Percentiles rank a stretch among this genome's conserved stretches.
Evolutionary conservation across 768 basidiomycete species (phyloP).

Genomic region (Macrolepiota dolichaula): DNA sequence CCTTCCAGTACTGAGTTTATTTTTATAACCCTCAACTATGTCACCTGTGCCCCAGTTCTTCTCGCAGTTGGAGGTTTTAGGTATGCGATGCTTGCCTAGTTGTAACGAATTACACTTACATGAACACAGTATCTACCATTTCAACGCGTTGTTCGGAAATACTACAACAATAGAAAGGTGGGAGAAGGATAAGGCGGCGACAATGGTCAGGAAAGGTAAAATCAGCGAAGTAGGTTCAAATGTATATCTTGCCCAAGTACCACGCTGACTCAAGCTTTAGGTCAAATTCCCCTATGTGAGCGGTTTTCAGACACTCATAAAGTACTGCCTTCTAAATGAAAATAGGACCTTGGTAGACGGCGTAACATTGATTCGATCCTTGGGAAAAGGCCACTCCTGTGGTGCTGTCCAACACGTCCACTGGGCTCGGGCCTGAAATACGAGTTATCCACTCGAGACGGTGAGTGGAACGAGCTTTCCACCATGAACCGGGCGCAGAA

Average conservation of each 20-base stretch:
- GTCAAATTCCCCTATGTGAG: conserved; percentile 92
- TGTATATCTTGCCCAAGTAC: not conserved
- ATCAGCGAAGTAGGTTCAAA: conserved; percentile 61
- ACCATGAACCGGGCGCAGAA: not conserved
- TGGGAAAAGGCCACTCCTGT: conserved; percentile 69
- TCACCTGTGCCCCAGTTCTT: conserved; percentile 80
- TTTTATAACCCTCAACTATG: conserved; percentile 86
- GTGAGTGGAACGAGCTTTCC: conserved; percentile 65
- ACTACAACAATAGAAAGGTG: conserved; percentile 95
- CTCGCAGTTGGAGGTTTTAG: conserved; percentile 90
- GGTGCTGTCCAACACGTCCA: conserved; percentile 77
- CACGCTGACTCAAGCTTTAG: conserved; percentile 29
- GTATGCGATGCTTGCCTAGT: conserved; percentile 30
- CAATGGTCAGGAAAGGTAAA: conserved; percentile 79
- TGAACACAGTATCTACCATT: conserved; percentile 72
- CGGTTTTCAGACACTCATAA: conserved; percentile 4
- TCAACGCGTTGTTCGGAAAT: conserved; percentile 73
- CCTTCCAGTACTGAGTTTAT: conserved; percentile 69
- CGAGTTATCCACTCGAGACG: conserved; percentile 63
- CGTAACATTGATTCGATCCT: conserved; percentile 77
- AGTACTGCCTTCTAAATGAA: conserved; percentile 11
- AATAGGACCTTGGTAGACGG: conserved; percentile 73
- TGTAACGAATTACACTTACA: not conserved
- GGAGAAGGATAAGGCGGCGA: conserved; percentile 96
- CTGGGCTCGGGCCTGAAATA: conserved; percentile 77